Evolutionary conservation across 2,329 filamentous ascomycete genomes (phyloP), one percentile per base, ranked within the genome.

Genomic region (Biscogniauxia marginata): DNA sequence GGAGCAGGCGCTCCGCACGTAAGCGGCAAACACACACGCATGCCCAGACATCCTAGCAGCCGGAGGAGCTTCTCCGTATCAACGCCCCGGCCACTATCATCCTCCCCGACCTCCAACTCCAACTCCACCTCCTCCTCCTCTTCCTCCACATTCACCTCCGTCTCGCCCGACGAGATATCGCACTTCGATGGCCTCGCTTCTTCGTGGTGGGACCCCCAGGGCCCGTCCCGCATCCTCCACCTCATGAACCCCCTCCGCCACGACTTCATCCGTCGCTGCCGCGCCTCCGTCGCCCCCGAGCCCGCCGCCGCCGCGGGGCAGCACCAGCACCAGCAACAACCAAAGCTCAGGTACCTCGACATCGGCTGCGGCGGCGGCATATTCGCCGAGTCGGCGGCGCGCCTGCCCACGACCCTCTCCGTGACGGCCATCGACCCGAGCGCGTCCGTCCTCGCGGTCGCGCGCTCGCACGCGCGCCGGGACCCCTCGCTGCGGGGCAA

Each of bases 231-330:
- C 43, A 86, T 97, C 56, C 85, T 99, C 2, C 95, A 99, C 74
- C 87, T 96, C 64, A 98, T 99, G 93, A 98, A 99, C 76, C 95
- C 95, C 1, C 84, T 96, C 47, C 92, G 95, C 30, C 93, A 98
- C 77, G 87, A 92, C 75, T 98, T 98, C 75, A 95, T 97, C 72
- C 81, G 81, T 20, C 76, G 78, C 60, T 97, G 93, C 70, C 83
- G 88, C 48, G 73, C 80, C 62, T 81, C 84, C 19, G 78, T 82
- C 47, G 74, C 76, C 57, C 74, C 77, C 48, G 67, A 75, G 21
- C 59, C 73, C 7, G 63, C 75, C 50, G 62, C 67, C 52, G 25
- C 64, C 60, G n/a, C n/a, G n/a, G n/a, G n/a, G n/a, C n/a, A n/a
- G n/a, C n/a, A n/a, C n/a, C n/a, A n/a, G n/a, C n/a, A n/a, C n/a